Evolutionary conservation across 208 protist genomes (phyloP).

Genomic region (Naegleria lovaniensis): DNA sequence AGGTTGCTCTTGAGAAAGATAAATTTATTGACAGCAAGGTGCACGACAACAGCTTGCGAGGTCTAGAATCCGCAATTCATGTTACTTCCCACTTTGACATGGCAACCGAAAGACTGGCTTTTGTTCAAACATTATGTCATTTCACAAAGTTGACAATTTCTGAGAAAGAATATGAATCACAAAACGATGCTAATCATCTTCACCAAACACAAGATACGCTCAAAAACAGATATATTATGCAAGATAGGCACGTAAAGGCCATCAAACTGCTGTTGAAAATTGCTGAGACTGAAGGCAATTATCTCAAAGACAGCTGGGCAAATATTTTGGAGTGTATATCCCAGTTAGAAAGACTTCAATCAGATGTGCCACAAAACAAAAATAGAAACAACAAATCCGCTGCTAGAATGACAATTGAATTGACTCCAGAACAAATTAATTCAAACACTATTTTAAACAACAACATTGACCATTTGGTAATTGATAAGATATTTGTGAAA

Average conservation of each 20-base stretch:
- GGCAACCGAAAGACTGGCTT: slow-evolving; percentile 41
- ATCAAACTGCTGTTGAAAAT: slow-evolving; percentile 63
- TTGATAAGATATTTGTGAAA: slow-evolving; percentile 69
- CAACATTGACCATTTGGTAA: slow-evolving; percentile 50
- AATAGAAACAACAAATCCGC: not conserved
- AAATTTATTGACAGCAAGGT: not conserved
- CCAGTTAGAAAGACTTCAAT: slow-evolving; percentile 51
- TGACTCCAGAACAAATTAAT: slow-evolving; percentile 42
- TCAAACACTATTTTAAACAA: slow-evolving; percentile 42
- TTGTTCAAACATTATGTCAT: slow-evolving; percentile 13
- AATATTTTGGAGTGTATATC: slow-evolving; percentile 63
- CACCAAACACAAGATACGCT: slow-evolving; percentile 31
- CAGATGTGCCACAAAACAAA: not conserved
- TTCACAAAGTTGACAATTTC: slow-evolving; percentile 6
- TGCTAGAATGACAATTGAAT: not conserved
- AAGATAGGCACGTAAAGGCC: slow-evolving; percentile 67
- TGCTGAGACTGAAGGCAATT: slow-evolving; percentile 60
- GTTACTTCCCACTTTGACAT: slow-evolving; percentile 51
- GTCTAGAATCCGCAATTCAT: slow-evolving; percentile 49
- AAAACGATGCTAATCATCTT: not conserved
- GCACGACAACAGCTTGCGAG: slow-evolving; percentile 44
- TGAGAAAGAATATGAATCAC: slow-evolving; percentile 15
- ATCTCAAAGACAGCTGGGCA: slow-evolving; percentile 55
- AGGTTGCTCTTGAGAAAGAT: slow-evolving; percentile 43
- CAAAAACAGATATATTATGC: slow-evolving; percentile 51